Base-by-base conservation (phyloP, 805 yeast genomes). In the Hanseniaspora pseudoguilliermondii region DNA sequence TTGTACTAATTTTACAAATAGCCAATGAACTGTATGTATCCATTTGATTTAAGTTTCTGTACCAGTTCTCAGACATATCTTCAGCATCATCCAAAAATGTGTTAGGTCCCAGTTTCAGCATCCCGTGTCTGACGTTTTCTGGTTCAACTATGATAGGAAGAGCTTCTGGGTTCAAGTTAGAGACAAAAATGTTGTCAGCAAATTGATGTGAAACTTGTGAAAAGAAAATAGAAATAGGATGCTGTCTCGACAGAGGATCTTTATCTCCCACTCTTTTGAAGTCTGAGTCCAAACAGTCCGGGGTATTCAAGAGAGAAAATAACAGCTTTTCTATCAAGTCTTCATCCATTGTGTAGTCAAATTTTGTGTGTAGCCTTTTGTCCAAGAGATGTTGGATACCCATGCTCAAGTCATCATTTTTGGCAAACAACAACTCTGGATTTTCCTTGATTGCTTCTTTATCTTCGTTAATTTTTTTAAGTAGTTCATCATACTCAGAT, bases 221-320 rank as follows among this genome's bases (percentile, higher is more conserved):
- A 70, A 87, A 93, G 69, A 83, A 86, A 23, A 85, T 79, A 40
- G 93, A 86, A 8, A 95, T 87, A 29, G 96, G 95, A 65, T 85
- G 95, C 54, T 95, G 95, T 61, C 82, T 80, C 23, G 78, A 76
- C 7, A 97, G 91, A 49, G 77, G 79, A 66, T 88, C 63, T 82
- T 66, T 78, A 77, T 67, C 67, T 15, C 64, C 64, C 43, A 65
- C 67, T 59, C 83, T 78, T 18, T 97, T 95, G 62, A 75, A 79
- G 63, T 91, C 97, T 2, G 95, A 83, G 66, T 91, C 95, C 57
- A 82, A 78, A 0, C 97, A 86, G 69, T 93, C 97, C 0, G 98
- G 97, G 66, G 97, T 88, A 63, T 86, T 85, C 61, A 86, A 73
- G 58, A 87, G 73, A 2, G 97, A 89, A 0, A 84, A 78, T 65